Percentiles rank a stretch among this genome's conserved stretches.
These are phyloP conservation scores for Ceratocystis alfenasii DNA, from an alignment of 2,329 filamentous ascomycete genomes.

Conservation along the genomic window DNA sequence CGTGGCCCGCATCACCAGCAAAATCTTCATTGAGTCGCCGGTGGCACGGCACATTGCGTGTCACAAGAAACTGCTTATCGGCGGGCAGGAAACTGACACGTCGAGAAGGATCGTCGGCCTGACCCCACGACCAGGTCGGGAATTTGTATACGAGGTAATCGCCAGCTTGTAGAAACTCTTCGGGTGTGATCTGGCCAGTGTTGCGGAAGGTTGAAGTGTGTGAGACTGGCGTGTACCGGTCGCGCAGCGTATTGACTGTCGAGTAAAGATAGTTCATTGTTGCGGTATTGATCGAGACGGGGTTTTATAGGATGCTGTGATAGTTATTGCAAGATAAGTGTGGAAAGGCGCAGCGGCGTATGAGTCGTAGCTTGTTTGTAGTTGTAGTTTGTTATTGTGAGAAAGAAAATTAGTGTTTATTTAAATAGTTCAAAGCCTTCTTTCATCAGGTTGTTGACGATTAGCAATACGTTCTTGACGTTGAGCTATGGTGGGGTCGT, in stretches of 20 bases:
- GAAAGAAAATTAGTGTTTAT: not conserved
- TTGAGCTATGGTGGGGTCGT: slow-evolving; percentile 1
- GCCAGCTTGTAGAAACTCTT: slow-evolving; percentile 89
- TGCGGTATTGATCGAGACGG: slow-evolving; percentile 18
- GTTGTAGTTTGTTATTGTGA: not conserved
- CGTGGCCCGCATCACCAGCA: slow-evolving; percentile 72
- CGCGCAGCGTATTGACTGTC: slow-evolving; percentile 80
- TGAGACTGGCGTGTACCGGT: slow-evolving; percentile 77
- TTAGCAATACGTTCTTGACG: not conserved
- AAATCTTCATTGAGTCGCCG: slow-evolving; percentile 87
- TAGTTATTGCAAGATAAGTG: not conserved
- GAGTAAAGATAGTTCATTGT: slow-evolving; percentile 86
- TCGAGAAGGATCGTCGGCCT: slow-evolving; percentile 68
- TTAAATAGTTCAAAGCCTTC: not conserved
- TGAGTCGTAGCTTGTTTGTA: too few relatives aligned
- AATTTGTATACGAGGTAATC: slow-evolving; percentile 99
- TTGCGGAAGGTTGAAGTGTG: slow-evolving; percentile 87
- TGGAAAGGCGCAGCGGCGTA: too few relatives aligned
- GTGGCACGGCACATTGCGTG: slow-evolving; percentile 86
- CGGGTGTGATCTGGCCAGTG: slow-evolving; percentile 90
- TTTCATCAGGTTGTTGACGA: not conserved
- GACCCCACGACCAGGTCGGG: slow-evolving; percentile 93
- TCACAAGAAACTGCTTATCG: slow-evolving; percentile 91
- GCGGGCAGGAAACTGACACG: slow-evolving; percentile 70
- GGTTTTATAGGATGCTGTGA: not conserved